phyloP scores from a whole-genome alignment of 768 basidiomycete species.

The Leccinum barrowsii region DNA sequence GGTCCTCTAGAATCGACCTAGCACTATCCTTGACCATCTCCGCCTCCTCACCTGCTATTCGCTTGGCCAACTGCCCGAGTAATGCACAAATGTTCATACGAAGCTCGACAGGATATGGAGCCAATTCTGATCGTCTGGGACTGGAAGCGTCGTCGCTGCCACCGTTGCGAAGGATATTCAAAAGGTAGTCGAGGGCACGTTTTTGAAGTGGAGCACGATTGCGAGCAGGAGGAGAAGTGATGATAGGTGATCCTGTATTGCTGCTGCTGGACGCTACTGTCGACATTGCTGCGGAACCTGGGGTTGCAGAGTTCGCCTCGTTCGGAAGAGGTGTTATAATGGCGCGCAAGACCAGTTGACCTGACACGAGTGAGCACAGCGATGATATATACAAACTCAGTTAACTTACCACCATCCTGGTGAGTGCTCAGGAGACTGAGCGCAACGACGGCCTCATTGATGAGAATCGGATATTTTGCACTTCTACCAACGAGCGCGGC shows the following conservation, averaged over 20 bases:
- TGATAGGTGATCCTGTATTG: conserved; percentile 47
- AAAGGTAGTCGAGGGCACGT: conserved; percentile 66
- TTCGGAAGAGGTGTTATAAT: conserved; percentile 48
- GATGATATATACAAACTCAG: background rate
- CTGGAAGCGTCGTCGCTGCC: conserved; percentile 32
- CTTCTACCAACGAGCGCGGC: conserved; percentile 72
- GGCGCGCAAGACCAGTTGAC: conserved; percentile 57
- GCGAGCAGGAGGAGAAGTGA: conserved; percentile 37
- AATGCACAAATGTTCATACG: conserved; percentile 74
- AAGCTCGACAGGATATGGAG: conserved; percentile 69
- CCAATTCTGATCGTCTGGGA: conserved; percentile 34
- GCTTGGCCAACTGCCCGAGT: conserved; percentile 58
- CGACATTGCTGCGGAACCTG: conserved; percentile 34
- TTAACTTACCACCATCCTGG: conserved; percentile 55
- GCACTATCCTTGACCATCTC: conserved; percentile 48
- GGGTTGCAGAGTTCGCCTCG: conserved; percentile 34
- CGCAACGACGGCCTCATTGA: conserved; percentile 87
- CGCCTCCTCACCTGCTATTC: conserved; percentile 47
- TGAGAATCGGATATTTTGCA: conserved; percentile 74
- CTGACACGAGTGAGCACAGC: conserved; percentile 36
- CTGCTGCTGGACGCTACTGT: conserved; percentile 40
- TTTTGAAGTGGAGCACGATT: conserved; percentile 43
- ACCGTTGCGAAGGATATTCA: conserved; percentile 54
- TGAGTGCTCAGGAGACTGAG: conserved; percentile 72
- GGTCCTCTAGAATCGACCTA: conserved; percentile 47